These are phyloP conservation scores for Hylodesmum podocarpum DNA, from an alignment of 306 rosid genomes.

Conservation along the genomic window DNA sequence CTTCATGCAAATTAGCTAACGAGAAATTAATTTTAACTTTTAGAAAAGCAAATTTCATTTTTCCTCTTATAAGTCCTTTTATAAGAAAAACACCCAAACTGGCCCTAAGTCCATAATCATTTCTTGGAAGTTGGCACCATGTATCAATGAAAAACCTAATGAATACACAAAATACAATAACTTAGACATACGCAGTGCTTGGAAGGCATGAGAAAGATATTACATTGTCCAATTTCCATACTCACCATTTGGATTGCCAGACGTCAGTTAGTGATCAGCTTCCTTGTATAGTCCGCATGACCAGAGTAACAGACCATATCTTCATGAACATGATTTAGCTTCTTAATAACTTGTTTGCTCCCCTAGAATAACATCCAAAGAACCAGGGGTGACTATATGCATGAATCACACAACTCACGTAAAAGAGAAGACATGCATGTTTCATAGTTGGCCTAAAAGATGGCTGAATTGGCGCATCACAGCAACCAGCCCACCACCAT, in stretches of 20 bases:
- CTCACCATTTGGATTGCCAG: background rate
- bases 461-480: background rate
- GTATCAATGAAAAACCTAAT: background rate
- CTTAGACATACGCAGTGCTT: background rate
- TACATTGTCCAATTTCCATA: background rate
- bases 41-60: too few species aligned
- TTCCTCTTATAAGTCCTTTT: too few species aligned
- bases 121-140: conserved; percentile 1
- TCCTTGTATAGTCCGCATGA: background rate
- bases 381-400: background rate
- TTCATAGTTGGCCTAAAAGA: too few species aligned
- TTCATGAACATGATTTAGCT: background rate
- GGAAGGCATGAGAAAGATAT: conserved; percentile 14
- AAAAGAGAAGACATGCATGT: background rate
- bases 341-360: background rate
- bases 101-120: conserved; percentile 18
- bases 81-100: too few species aligned
- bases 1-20: too few species aligned
- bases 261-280: conserved; percentile 2
- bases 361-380: background rate
- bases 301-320: conserved; percentile 16
- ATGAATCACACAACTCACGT: too few species aligned
- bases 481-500: background rate
- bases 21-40: too few species aligned
- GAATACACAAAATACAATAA: background rate